A percentile compares a stretch with the other conserved stretches of the same genome.
phyloP scores from a whole-genome alignment of 306 rosid genomes.

The Cicer yamashitae region DNA sequence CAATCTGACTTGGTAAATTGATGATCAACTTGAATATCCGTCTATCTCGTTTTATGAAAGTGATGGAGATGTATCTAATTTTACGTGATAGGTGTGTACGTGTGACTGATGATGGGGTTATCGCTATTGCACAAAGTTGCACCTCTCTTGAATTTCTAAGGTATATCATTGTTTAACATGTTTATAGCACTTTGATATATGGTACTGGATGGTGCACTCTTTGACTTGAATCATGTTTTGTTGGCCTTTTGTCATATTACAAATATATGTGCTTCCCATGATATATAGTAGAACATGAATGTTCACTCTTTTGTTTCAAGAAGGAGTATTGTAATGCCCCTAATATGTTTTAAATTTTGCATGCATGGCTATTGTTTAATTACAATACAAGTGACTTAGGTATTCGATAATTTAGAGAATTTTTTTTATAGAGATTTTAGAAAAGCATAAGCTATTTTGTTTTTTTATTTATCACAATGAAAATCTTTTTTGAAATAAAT shows the following conservation, averaged over 20 bases:
- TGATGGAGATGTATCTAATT: slow-evolving; percentile 35
- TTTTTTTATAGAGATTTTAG: no score
- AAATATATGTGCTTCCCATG: slow-evolving; percentile 28
- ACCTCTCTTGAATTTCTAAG: slow-evolving; percentile 73
- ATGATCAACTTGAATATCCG: slow-evolving; percentile 33
- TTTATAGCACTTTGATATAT: slow-evolving; percentile 19
- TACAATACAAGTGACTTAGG: no score
- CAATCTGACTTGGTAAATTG: slow-evolving; percentile 78
- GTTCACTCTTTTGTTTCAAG: not conserved
- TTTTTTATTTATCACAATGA: no score
- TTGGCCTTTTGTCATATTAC: not conserved
- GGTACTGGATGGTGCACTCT: slow-evolving; percentile 23
- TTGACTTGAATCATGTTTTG: slow-evolving; percentile 25
- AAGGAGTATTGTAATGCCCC: slow-evolving; percentile 15
- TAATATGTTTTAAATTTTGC: no score
- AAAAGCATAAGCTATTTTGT: no score
- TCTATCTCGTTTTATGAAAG: slow-evolving; percentile 31
- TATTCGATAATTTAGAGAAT: no score
- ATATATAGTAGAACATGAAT: slow-evolving; percentile 24
- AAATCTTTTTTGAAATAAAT: no score
- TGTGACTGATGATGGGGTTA: slow-evolving; percentile 77
- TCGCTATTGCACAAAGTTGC: slow-evolving; percentile 64
- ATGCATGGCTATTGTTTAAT: no score
- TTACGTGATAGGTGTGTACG: slow-evolving; percentile 68
- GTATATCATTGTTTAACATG: slow-evolving; percentile 50